These are phyloP conservation scores for Rhinocladiella mackenziei DNA, from an alignment of 2,329 filamentous ascomycete species.

Conservation along the genomic window DNA sequence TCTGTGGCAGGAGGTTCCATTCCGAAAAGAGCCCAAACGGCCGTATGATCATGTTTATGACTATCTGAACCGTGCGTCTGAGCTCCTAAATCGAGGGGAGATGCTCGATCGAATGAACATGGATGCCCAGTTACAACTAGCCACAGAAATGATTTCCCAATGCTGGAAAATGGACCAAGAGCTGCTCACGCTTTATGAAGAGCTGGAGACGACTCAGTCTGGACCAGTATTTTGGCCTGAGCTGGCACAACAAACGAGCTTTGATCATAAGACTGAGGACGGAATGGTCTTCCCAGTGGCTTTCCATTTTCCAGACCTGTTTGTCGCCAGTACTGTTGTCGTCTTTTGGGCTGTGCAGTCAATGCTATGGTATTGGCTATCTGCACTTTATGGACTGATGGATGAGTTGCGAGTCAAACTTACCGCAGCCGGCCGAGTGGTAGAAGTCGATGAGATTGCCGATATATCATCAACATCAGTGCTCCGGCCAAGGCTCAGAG, in stretches of 20 bases:
- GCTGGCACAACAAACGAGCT: slow-evolving; percentile 20
- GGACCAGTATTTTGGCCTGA: slow-evolving; percentile 34
- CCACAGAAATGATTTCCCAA: slow-evolving; percentile 25
- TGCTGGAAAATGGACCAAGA: slow-evolving; percentile 33
- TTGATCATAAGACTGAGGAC: slow-evolving; percentile 11
- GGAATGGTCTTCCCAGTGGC: slow-evolving; percentile 33
- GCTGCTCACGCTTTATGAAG: slow-evolving; percentile 30
- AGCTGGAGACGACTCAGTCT: slow-evolving; percentile 24
- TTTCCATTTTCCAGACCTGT: slow-evolving; percentile 32
- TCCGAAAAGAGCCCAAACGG: slow-evolving; percentile 30
- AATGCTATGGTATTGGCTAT: slow-evolving; percentile 37
- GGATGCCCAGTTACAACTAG: slow-evolving; percentile 15
- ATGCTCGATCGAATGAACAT: slow-evolving; percentile 22
- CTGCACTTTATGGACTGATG: slow-evolving; percentile 33
- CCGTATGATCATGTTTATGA: slow-evolving; percentile 33
- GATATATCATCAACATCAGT: too few species aligned
- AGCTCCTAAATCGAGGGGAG: slow-evolving; percentile 27
- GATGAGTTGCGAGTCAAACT: slow-evolving; percentile 14
- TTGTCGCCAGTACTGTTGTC: slow-evolving; percentile 32
- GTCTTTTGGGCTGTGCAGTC: slow-evolving; percentile 35
- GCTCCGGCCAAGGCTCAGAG: too few species aligned
- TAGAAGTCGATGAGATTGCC: too few species aligned
- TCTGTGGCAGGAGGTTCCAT: slow-evolving; percentile 35
- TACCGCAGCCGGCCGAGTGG: not conserved
- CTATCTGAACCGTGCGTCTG: slow-evolving; percentile 31